These are phyloP conservation scores for Globisporangium solare DNA, from an alignment of 352 stramenopile genomes.

Conservation along the genomic window DNA sequence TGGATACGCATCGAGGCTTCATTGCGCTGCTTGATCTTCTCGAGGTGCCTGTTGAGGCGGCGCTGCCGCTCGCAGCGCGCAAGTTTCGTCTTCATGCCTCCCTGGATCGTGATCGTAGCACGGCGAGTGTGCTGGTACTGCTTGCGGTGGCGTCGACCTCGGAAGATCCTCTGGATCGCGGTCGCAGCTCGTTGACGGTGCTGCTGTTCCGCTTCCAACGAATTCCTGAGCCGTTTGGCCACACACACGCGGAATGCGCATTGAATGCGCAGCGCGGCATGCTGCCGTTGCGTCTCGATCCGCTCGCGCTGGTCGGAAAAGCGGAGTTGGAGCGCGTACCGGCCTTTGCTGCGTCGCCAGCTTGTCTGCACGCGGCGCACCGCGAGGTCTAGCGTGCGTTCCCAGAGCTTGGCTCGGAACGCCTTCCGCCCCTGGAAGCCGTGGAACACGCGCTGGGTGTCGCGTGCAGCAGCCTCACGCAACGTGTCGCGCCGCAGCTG, in stretches of 20 bases:
- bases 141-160: slow-evolving; percentile 18
- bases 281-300: slow-evolving; percentile 21
- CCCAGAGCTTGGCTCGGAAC: slow-evolving; percentile 14
- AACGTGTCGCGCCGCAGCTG: slow-evolving; percentile 20
- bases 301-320: slow-evolving; percentile 42
- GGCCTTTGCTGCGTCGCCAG: slow-evolving; percentile 39
- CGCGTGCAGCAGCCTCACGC: slow-evolving; percentile 17
- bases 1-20: slow-evolving; percentile 31
- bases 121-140: slow-evolving; percentile 15
- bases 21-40: slow-evolving; percentile 8
- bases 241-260: slow-evolving; percentile 25
- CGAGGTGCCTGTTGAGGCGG: slow-evolving; percentile 4
- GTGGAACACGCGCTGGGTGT: slow-evolving; percentile 37
- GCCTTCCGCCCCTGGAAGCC: slow-evolving; percentile 27
- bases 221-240: slow-evolving; percentile 11
- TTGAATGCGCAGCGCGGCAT: slow-evolving; percentile 35
- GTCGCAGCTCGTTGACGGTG: slow-evolving; percentile 15
- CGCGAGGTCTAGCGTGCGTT: slow-evolving; percentile 23
- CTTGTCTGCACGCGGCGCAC: slow-evolving; percentile 38
- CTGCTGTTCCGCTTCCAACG: background rate
- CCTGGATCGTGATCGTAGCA: slow-evolving; percentile 40
- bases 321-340: slow-evolving; percentile 42
- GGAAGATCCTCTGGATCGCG: slow-evolving; percentile 34
- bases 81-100: slow-evolving; percentile 29
- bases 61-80: slow-evolving; percentile 23